phyloP scores from a whole-genome alignment of 495 filamentous ascomycete genomes.

The Glarea lozoyensis region DNA sequence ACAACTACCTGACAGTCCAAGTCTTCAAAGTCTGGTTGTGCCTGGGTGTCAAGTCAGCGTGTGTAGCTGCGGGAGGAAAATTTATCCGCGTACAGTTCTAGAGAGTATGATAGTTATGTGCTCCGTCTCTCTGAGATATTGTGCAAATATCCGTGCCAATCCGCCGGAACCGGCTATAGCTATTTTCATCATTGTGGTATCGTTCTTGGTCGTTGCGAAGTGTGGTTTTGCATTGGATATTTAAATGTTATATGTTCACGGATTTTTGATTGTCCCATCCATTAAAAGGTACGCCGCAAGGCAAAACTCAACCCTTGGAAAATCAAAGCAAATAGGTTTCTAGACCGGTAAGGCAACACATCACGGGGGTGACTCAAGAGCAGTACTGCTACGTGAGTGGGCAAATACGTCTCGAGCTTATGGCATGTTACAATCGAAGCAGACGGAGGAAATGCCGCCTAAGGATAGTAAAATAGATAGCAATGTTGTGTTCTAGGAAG shows the following conservation, averaged over 20 bases:
- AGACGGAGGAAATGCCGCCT: slow-evolving; percentile 7
- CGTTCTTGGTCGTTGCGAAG: neutral
- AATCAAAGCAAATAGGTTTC: slow-evolving; percentile 5
- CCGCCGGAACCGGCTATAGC: slow-evolving; percentile 66
- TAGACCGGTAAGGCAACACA: slow-evolving; percentile 10
- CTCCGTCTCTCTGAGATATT: slow-evolving; percentile 46
- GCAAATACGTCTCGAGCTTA: neutral
- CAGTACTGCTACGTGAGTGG: slow-evolving; percentile 5
- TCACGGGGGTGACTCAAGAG: slow-evolving; percentile 14
- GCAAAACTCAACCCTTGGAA: slow-evolving; percentile 2
- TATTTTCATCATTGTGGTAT: slow-evolving; percentile 51
- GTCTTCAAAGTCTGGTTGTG: slow-evolving; percentile 24
- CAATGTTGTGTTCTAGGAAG: slow-evolving; percentile 9
- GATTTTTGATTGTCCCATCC: neutral
- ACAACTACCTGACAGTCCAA: slow-evolving; percentile 50
- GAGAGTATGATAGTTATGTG: slow-evolving; percentile 65
- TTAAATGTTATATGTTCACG: too few relatives aligned
- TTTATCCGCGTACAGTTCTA: slow-evolving; percentile 37
- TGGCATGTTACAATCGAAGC: slow-evolving; percentile 1
- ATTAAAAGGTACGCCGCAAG: neutral
- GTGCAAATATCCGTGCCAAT: slow-evolving; percentile 54
- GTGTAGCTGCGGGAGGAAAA: slow-evolving; percentile 10
- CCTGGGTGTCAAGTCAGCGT: slow-evolving; percentile 26
- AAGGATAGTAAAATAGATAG: neutral
- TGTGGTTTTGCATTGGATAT: too few relatives aligned